Evolutionary conservation across 331 rosid genomes (phyloP), one percentile per base, ranked within the genome.

Genomic region (Quercus lobata): DNA sequence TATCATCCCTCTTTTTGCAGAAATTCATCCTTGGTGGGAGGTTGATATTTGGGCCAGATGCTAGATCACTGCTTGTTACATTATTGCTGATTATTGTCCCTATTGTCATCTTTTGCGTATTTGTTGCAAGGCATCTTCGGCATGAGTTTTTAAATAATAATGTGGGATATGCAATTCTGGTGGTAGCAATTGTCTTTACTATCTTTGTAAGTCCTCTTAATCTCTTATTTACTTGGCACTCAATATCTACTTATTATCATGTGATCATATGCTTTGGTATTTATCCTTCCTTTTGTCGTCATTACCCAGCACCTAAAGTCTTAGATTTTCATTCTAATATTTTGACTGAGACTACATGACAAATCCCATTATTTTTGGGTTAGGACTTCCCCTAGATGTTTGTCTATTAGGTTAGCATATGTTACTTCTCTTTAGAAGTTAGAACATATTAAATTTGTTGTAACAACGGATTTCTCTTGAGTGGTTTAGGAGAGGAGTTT

Each of bases 31-130:
- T 84, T 75, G 88, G 93, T 56, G 97, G 98, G 78, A 89, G 98
- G 86, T 76, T 94, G 84, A 84, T 92, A 82, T 92, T 92, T 84
- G 98, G 98, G 78, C 97, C 97, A 15, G 98, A 92, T 79, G 97
- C 93, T 54, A 88, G 90, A 83, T 92, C 98, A 72, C 80, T 94
- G 81, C 79, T 92, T 66, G 84, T 92, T 86, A 91, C 97, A 41
- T 70, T 94, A 82, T 55, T 91, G 80, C 85, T 94, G 90, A 87
- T 94, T 86, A 74, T 87, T 78, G 90, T 84, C 85, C 98, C 97
- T 22, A 84, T 88, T 71, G 79, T 82, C 78, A n/a, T 91, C 84
- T 92, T 94, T 86, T 94, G 97, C 80, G 86, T 79, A 49, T 91
- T 87, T 82, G 97, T 91, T 65, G 97, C 89, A 2, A 88, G 97